These are phyloP conservation scores for Mycena pura DNA, from an alignment of 768 basidiomycete species.

Conservation along the genomic window DNA sequence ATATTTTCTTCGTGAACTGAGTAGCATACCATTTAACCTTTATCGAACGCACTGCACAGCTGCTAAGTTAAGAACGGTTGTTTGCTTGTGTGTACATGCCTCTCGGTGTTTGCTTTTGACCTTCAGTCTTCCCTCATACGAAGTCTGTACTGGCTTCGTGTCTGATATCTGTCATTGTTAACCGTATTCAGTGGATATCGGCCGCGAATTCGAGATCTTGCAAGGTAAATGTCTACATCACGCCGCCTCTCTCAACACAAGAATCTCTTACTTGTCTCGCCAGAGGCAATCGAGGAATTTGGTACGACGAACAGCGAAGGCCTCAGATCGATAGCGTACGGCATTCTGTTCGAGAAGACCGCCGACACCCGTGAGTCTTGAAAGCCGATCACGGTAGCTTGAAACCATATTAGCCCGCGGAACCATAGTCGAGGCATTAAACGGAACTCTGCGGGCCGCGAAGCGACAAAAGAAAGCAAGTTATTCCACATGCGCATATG, in stretches of 20 bases:
- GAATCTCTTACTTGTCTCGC: not conserved
- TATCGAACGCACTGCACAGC: too few species aligned
- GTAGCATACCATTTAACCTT: not conserved
- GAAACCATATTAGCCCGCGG: too few species aligned
- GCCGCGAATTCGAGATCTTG: constrained; percentile 14
- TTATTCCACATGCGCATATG: too few species aligned
- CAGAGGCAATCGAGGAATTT: constrained; percentile 51
- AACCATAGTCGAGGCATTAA: constrained; percentile 55
- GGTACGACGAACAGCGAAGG: constrained; percentile 49
- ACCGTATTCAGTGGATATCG: constrained; percentile 12
- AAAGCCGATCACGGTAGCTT: too few species aligned
- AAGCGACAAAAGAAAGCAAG: constrained; percentile 18
- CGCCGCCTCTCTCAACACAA: not conserved
- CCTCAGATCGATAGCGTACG: constrained; percentile 45
- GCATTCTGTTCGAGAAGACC: constrained; percentile 54
- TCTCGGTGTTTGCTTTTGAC: not conserved
- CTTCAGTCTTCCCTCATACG: not conserved
- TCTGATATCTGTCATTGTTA: not conserved
- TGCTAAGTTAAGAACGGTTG: too few species aligned
- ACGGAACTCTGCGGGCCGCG: constrained; percentile 46
- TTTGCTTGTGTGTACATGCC: too few species aligned
- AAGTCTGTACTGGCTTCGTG: not conserved
- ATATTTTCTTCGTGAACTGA: not conserved
- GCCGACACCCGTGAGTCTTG: constrained; percentile 48
- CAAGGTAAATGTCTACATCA: constrained; percentile 8